These are phyloP conservation scores for Botrytis cinerea DNA, from an alignment of 2,329 filamentous ascomycete species.

Conservation along the genomic window DNA sequence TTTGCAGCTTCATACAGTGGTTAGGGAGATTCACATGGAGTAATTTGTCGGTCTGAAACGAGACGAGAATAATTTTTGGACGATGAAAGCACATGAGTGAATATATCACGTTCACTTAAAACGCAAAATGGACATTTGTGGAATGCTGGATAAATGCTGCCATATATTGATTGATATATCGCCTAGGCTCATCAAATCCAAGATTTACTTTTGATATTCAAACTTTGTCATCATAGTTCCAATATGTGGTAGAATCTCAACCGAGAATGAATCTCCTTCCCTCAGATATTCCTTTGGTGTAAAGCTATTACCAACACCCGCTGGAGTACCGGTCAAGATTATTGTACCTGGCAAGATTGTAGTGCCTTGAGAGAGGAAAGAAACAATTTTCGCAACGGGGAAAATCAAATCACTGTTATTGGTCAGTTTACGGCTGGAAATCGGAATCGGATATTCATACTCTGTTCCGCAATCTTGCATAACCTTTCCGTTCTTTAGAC, in stretches of 20 bases:
- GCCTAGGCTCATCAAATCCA: neutral
- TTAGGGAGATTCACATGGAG: neutral
- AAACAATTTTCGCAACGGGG: slow-evolving; percentile 49
- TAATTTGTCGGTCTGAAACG: neutral
- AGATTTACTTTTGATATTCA: slow-evolving; percentile 40
- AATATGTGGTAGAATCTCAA: slow-evolving; percentile 51
- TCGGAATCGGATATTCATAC: slow-evolving; percentile 38
- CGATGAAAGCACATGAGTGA: neutral
- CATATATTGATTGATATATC: neutral
- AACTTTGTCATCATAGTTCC: slow-evolving; percentile 52
- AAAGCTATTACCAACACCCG: slow-evolving; percentile 41
- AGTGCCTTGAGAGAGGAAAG: slow-evolving; percentile 46
- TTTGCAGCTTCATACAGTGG: slow-evolving; percentile 15
- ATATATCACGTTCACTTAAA: neutral
- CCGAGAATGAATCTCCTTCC: slow-evolving; percentile 50
- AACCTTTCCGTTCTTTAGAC: slow-evolving; percentile 52
- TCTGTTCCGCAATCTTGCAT: slow-evolving; percentile 48
- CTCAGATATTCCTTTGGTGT: slow-evolving; percentile 47
- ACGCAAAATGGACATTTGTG: neutral
- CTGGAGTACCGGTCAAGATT: slow-evolving; percentile 51
- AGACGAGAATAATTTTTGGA: neutral
- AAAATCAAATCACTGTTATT: slow-evolving; percentile 48
- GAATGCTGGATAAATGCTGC: neutral
- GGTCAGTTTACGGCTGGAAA: slow-evolving; percentile 6
- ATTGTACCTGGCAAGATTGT: slow-evolving; percentile 48